Evolutionary conservation across 768 basidiomycete species (phyloP).

Genomic region (Psilocybe tampanensis): DNA sequence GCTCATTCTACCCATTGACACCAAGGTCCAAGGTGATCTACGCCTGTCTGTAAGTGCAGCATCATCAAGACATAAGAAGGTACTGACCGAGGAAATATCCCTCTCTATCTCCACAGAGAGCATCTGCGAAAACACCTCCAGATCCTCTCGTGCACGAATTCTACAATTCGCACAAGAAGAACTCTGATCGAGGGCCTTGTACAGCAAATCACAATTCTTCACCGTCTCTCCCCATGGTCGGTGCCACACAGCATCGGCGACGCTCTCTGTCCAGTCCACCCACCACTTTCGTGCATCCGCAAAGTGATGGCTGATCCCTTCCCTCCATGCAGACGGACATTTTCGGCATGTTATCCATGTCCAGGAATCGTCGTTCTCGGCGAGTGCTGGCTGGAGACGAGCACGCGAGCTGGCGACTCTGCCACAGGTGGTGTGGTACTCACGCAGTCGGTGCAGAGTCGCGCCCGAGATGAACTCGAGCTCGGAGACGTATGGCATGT

Average conservation of each 20-base stretch:
- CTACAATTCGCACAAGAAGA: conserved; percentile 30
- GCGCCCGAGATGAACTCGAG: conserved; percentile 43
- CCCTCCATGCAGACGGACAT: conserved; percentile 26
- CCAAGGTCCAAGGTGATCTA: background rate
- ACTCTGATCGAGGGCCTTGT: conserved; percentile 24
- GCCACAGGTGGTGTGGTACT: conserved; percentile 43
- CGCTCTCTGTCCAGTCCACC: conserved; percentile 31
- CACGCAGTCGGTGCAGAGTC: conserved; percentile 40
- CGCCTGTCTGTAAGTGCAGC: background rate
- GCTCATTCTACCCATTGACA: background rate
- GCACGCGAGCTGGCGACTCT: conserved; percentile 32
- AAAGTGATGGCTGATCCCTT: conserved; percentile 10
- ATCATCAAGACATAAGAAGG: background rate
- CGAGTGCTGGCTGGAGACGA: conserved; percentile 27
- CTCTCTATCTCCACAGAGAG: conserved; percentile 34
- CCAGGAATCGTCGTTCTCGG: conserved; percentile 32
- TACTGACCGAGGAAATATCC: conserved; percentile 30
- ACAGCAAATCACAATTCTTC: conserved; percentile 32
- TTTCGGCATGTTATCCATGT: conserved; percentile 31
- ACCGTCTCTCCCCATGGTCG: conserved; percentile 36
- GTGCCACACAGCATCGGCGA: conserved; percentile 29
- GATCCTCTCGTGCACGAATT: conserved; percentile 24
- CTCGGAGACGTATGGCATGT: conserved; percentile 32
- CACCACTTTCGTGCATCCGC: conserved; percentile 34
- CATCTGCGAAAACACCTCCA: conserved; percentile 32